Base-by-base conservation (phyloP, 1,284 basidiomycete species). In the Cystobasidium pallidum region DNA sequence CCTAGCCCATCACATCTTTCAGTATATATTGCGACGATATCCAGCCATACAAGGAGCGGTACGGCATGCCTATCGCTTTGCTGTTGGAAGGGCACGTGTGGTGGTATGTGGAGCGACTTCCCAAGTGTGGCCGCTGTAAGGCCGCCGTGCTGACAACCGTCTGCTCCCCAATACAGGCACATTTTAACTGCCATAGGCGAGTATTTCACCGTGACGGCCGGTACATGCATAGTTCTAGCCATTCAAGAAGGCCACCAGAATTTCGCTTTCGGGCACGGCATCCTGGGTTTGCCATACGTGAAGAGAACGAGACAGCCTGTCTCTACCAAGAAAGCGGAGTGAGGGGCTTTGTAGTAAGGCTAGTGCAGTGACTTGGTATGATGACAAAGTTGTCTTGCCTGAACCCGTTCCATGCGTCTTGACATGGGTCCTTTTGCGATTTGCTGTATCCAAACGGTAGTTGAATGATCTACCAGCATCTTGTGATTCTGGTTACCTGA, bases 1-100 rank as follows among this genome's bases (percentile, higher is more conserved):
- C 26, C 43, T 34, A 7, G 3, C 39, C n/a, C 43, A 17, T 45
- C n/a, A n/a, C n/a, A n/a, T n/a, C 58, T 21, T 58, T 10, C 49
- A 71, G 68, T 36, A 51, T 63, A 17, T 71, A 55, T 32, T 71
- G 68, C 51, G 68, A 71, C 26, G 34, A 63, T 19, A 63, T 71
- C 19, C 49, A 64, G 19, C 68, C 68, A 15, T 64, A 63, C 59
- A 71, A 71, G 43, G 32, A 71, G 34, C 59, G 43, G 8, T 51
- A 36, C 11, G 68, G 59, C 15, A 41, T 54, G 30, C 61, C 68
- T 3, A 24, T 54, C 21, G 59, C 59, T 13, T n/a, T 64, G 19
- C 47, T 71, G 0, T 51, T 71, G 3, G 68, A 71, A 39, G 59
- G 59, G 2, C 68, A 71, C 36, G 68, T 51, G 6, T 71, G 59